phyloP scores from a whole-genome alignment of 2,329 filamentous ascomycete genomes.

The Septoria linicola region DNA sequence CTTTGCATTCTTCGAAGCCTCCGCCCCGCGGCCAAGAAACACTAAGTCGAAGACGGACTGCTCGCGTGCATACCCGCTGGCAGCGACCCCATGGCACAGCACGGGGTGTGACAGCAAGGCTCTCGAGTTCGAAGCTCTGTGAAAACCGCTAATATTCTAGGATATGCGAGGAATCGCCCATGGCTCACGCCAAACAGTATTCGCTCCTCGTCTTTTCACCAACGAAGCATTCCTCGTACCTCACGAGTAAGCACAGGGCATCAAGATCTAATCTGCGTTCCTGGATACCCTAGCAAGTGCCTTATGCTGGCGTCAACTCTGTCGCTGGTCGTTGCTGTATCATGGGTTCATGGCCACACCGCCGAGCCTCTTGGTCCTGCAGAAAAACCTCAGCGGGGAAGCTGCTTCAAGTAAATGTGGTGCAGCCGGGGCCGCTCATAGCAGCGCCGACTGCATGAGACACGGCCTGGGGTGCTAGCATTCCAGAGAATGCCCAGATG shows the following conservation, averaged over 20 bases:
- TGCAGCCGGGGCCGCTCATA: not conserved
- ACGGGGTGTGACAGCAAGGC: not conserved
- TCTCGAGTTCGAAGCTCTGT: too few species aligned
- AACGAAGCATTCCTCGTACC: not conserved
- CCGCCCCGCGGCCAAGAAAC: conserved; percentile 13
- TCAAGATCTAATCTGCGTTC: not conserved
- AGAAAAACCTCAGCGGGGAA: not conserved
- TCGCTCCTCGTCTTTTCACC: not conserved
- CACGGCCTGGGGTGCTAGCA: not conserved
- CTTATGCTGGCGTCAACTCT: conserved; percentile 10
- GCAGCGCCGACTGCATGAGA: conserved; percentile 10
- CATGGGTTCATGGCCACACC: not conserved
- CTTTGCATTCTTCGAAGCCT: conserved; percentile 9
- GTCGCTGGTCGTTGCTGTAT: not conserved
- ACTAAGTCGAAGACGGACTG: conserved; percentile 2
- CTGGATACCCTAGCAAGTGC: not conserved
- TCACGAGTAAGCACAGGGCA: conserved; percentile 1
- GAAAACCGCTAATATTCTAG: too few species aligned
- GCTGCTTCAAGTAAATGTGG: conserved; percentile 10
- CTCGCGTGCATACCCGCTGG: conserved; percentile 12
- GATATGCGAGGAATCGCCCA: not conserved
- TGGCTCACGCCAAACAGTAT: not conserved
- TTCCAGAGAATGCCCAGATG: conserved; percentile 1
- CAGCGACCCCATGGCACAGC: not conserved
- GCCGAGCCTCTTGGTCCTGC: conserved; percentile 11